phyloP scores from a whole-genome alignment of 495 filamentous ascomycete species.

The Copromyces sp. region DNA sequence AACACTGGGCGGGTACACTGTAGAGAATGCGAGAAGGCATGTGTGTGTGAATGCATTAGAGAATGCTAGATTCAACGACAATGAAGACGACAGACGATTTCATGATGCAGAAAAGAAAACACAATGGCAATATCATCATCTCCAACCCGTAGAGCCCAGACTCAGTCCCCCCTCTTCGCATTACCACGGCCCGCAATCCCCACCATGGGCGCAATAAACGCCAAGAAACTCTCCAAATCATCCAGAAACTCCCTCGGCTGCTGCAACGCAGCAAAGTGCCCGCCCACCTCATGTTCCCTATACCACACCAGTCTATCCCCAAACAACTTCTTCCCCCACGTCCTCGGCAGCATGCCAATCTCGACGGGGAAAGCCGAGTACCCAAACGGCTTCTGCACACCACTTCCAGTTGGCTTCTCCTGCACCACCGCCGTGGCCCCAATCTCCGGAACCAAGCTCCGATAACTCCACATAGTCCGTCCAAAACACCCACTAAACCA shows the following conservation, averaged over 20 bases:
- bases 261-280: slow-evolving; percentile 56
- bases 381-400: slow-evolving; percentile 44
- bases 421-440: slow-evolving; percentile 16
- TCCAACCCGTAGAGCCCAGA: too few relatives aligned
- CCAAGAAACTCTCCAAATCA: slow-evolving; percentile 47
- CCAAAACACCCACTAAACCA: slow-evolving; percentile 56
- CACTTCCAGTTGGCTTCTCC: slow-evolving; percentile 34
- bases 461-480: slow-evolving; percentile 41
- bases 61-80: not conserved
- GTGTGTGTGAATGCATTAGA: not conserved
- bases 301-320: slow-evolving; percentile 34
- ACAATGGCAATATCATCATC: too few relatives aligned
- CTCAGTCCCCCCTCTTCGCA: not conserved
- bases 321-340: slow-evolving; percentile 39
- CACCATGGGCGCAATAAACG: slow-evolving; percentile 5
- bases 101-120: not conserved
- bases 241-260: slow-evolving; percentile 40
- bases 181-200: not conserved
- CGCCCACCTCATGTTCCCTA: slow-evolving; percentile 39
- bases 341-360: slow-evolving; percentile 36
- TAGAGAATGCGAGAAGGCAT: not conserved
- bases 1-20: not conserved
- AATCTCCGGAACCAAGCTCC: slow-evolving; percentile 30
- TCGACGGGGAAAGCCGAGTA: slow-evolving; percentile 49
- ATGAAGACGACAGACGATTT: not conserved